Base-by-base conservation (phyloP, 306 rosid species). In the Acacia acuminata region DNA sequence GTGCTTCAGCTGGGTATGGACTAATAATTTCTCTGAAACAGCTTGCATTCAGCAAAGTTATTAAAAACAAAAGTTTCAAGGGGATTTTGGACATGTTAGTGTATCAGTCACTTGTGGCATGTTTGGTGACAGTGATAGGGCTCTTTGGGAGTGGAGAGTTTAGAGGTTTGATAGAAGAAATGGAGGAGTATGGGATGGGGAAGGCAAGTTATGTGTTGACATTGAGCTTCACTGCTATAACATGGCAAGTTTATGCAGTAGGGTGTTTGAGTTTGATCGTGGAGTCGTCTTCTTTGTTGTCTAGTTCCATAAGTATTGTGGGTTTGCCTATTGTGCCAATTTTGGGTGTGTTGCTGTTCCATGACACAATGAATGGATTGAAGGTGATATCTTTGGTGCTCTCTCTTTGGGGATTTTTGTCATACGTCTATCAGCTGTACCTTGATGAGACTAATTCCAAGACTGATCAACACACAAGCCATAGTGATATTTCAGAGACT, bases 281-380 rank as follows among this genome's bases (percentile, higher is more conserved):
- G 51, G 90, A 88, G 61, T 90, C 79, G 17, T 86, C 93, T 45
- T 86, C 93, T 9, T 85, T 84, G 36, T 90, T 90, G 75, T 84
- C 87, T 58, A 86, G 86, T 76, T 83, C 83, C 51, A n/a, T 58
- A n/a, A 83, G 85, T 32, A 82, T 82, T 44, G 45, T 90, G 78
- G 86, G 77, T 47, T 56, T 84, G 86, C 88, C 91, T 11, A 16
- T 90, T 16, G 82, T 86, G 71, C 91, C 88, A 1, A 65, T 88
- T 81, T 65, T 88, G 27, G 90, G 87, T 9, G 81, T 83, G 11
- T 15, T 88, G 48, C 53, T 90, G 51, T 77, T 85, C 60, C 89
- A 84, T 43, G 91, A 90, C 36, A 79, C 63, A 16, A 78, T 88
- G 79, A 69, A 86, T 68, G 89, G 87, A 14, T 69, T 79, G 17